A percentile compares a stretch with the other conserved stretches of the same genome.
Evolutionary conservation across 805 yeast species (phyloP).

Genomic region (Saccharomycopsis fibuligera): DNA sequence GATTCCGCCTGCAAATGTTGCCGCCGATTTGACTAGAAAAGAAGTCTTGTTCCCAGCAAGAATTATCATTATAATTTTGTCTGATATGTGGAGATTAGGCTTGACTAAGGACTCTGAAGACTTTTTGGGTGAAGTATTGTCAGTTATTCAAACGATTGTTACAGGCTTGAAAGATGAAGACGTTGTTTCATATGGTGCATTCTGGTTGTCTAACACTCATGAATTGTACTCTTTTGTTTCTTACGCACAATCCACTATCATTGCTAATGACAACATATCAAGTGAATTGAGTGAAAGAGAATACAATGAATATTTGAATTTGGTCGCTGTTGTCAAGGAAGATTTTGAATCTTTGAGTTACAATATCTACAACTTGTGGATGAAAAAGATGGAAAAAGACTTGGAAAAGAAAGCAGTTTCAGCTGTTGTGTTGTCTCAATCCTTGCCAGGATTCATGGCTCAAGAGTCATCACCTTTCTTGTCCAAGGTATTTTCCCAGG

Average conservation of each 20-base stretch:
- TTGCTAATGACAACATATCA: constrained; percentile 72
- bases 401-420: constrained; percentile 87
- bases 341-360: constrained; percentile 90
- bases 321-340: constrained; percentile 86
- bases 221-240: constrained; percentile 92
- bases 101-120: constrained; percentile 87
- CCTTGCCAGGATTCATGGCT: constrained; percentile 92
- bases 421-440: constrained; percentile 92
- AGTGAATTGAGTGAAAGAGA: constrained; percentile 86
- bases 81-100: constrained; percentile 98
- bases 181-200: constrained; percentile 86
- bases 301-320: constrained; percentile 79
- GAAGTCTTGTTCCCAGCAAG: constrained; percentile 96
- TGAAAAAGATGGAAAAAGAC: constrained; percentile 88
- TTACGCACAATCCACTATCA: constrained; percentile 87
- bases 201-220: constrained; percentile 95
- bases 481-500: constrained; percentile 71
- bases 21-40: constrained; percentile 74
- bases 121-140: constrained; percentile 81
- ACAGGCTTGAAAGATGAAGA: constrained; percentile 77
- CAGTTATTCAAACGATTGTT: constrained; percentile 80
- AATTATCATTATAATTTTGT: constrained; percentile 81
- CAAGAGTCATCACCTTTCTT: constrained; percentile 76
- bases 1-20: constrained; percentile 81
- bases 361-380: constrained; percentile 94